Evolutionary conservation across 1,139 yeast species (phyloP).

Genomic region (Saccharomycopsis phalli): DNA sequence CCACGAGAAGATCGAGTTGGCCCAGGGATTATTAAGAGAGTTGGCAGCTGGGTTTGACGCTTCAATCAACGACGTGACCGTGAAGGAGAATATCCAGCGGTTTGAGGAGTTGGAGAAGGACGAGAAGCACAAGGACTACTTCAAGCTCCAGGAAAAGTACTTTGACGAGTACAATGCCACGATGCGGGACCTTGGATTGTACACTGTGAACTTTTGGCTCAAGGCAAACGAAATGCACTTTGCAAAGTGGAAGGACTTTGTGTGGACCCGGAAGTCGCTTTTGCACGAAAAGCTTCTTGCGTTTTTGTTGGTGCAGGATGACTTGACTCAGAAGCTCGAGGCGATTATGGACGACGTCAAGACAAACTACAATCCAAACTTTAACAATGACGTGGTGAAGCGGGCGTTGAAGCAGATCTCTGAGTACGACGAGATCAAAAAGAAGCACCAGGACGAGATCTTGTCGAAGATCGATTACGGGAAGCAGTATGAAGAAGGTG

Average conservation of each 20-base stretch:
- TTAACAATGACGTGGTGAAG: slow-evolving; percentile 84
- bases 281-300: slow-evolving; percentile 15
- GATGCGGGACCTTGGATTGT: slow-evolving; percentile 13
- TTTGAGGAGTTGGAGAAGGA: slow-evolving; percentile 12
- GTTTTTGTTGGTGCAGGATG: slow-evolving; percentile 17
- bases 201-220: slow-evolving; percentile 14
- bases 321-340: slow-evolving; percentile 21
- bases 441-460: slow-evolving; percentile 16
- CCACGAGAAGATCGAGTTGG: slow-evolving; percentile 7
- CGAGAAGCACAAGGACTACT: slow-evolving; percentile 10
- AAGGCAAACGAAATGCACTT: slow-evolving; percentile 13
- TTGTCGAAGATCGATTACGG: slow-evolving; percentile 23
- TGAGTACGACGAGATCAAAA: slow-evolving; percentile 30
- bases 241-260: slow-evolving; percentile 17
- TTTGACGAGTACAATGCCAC: slow-evolving; percentile 8
- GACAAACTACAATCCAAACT: slow-evolving; percentile 65
- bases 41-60: slow-evolving; percentile 17
- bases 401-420: slow-evolving; percentile 56
- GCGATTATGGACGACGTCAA: slow-evolving; percentile 26
- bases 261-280: slow-evolving; percentile 15
- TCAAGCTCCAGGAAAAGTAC: slow-evolving; percentile 7
- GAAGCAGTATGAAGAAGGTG: slow-evolving; percentile 28
- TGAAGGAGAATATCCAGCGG: slow-evolving; percentile 14
- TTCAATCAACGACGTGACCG: slow-evolving; percentile 18
- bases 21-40: slow-evolving; percentile 7